Percentiles rank a stretch among this genome's conserved stretches.
phyloP scores from a whole-genome alignment of 768 basidiomycete species.

The Lentinula lateritia region DNA sequence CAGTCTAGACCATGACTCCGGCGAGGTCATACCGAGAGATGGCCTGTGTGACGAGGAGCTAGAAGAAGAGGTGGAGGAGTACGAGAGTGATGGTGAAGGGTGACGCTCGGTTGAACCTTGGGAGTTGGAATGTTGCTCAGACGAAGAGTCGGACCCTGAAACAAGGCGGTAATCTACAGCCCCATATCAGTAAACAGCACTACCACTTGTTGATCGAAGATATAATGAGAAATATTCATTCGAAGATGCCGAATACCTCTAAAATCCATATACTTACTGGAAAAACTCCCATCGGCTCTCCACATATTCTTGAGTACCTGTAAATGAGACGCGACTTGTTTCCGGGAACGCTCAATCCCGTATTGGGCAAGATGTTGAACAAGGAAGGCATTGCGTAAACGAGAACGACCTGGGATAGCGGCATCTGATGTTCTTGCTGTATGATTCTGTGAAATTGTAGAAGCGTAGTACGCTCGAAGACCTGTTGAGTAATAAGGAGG shows the following conservation, averaged over 20 bases:
- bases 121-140: not conserved
- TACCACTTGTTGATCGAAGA: not conserved
- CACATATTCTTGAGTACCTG: constrained; percentile 85
- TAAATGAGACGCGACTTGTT: constrained; percentile 87
- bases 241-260: not conserved
- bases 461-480: constrained; percentile 72
- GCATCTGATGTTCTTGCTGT: not conserved
- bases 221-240: constrained; percentile 7
- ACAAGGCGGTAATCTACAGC: constrained; percentile 7
- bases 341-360: constrained; percentile 72
- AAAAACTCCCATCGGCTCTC: constrained; percentile 53
- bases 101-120: constrained; percentile 1
- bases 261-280: constrained; percentile 37
- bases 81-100: constrained; percentile 30
- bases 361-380: constrained; percentile 72
- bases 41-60: constrained; percentile 20
- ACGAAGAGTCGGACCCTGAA: not conserved
- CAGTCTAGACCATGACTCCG: not conserved
- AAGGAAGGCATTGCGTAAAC: constrained; percentile 83
- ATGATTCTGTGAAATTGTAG: constrained; percentile 60
- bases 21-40: not conserved
- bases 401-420: constrained; percentile 50
- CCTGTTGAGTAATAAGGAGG: constrained; percentile 32
- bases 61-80: constrained; percentile 41
- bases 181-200: not conserved